These are phyloP conservation scores for Phalaenopsis hybrid DNA, from an alignment of 116 monocot species.

Conservation along the genomic window DNA sequence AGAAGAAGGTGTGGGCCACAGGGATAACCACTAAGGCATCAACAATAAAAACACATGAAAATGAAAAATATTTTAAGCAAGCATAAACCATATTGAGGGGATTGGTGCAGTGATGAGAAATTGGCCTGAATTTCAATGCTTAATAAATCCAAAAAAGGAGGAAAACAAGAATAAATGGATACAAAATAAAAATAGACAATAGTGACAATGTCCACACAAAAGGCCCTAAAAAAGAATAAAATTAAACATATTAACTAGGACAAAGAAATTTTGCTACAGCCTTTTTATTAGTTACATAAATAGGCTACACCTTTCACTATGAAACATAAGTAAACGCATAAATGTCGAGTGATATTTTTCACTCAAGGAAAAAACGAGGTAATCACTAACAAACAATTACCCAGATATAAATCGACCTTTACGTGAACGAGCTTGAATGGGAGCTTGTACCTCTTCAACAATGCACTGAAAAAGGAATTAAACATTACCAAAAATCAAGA, in stretches of 20 bases:
- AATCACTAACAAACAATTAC: constrained; percentile 41
- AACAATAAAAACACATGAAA: background rate
- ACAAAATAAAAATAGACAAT: background rate
- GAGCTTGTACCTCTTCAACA: constrained; percentile 93
- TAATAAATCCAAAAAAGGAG: background rate
- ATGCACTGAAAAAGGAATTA: constrained; percentile 53
- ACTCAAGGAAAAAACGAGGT: constrained; percentile 3
- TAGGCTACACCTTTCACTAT: background rate
- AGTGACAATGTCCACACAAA: background rate
- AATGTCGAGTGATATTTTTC: background rate
- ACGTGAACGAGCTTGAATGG: constrained; percentile 91
- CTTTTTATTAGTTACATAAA: background rate
- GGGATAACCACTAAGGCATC: background rate
- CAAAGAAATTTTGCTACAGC: background rate
- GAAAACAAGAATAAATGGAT: background rate
- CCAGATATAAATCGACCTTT: constrained; percentile 99
- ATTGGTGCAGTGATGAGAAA: background rate
- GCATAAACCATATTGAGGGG: background rate
- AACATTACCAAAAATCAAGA: background rate
- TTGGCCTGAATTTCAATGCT: background rate
- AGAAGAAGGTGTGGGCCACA: background rate
- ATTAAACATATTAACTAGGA: background rate
- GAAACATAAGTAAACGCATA: background rate
- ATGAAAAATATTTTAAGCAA: background rate
- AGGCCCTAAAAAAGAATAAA: background rate